These are phyloP conservation scores for Neofusicoccum cordaticola DNA, from an alignment of 2,329 filamentous ascomycete species.

Conservation along the genomic window DNA sequence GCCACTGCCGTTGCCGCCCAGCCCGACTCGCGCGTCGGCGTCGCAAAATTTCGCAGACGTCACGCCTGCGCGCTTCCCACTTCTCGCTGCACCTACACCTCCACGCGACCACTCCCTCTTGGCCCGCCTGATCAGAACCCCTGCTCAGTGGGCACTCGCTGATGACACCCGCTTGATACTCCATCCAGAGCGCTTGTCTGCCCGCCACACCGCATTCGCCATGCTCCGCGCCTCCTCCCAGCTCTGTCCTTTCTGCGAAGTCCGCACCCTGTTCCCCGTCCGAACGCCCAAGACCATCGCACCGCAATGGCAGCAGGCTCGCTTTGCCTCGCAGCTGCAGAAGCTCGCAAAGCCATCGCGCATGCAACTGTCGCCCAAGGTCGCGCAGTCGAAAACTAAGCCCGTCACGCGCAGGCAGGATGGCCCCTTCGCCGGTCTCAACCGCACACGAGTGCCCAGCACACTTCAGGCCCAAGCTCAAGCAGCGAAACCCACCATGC, in stretches of 20 bases:
- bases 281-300: conserved; percentile 19
- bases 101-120: background rate
- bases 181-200: background rate
- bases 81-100: background rate
- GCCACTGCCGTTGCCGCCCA: background rate
- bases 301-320: conserved; percentile 35
- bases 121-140: background rate
- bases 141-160: background rate
- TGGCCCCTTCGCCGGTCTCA: conserved; percentile 33
- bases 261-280: conserved; percentile 26
- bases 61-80: background rate
- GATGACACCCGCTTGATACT: background rate
- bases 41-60: conserved; percentile 11
- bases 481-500: conserved; percentile 13
- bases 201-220: background rate
- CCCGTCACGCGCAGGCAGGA: background rate
- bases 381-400: background rate
- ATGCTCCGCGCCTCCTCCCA: conserved; percentile 13
- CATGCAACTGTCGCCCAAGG: conserved; percentile 49
- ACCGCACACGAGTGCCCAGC: conserved; percentile 31
- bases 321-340: conserved; percentile 41
- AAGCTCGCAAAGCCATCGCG: conserved; percentile 45
- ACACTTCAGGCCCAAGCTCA: conserved; percentile 20
- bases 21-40: background rate
- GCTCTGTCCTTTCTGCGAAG: conserved; percentile 45